Conservation (phyloP, 352 stramenopile genomes). For the Phytophthora vignae region DNA sequence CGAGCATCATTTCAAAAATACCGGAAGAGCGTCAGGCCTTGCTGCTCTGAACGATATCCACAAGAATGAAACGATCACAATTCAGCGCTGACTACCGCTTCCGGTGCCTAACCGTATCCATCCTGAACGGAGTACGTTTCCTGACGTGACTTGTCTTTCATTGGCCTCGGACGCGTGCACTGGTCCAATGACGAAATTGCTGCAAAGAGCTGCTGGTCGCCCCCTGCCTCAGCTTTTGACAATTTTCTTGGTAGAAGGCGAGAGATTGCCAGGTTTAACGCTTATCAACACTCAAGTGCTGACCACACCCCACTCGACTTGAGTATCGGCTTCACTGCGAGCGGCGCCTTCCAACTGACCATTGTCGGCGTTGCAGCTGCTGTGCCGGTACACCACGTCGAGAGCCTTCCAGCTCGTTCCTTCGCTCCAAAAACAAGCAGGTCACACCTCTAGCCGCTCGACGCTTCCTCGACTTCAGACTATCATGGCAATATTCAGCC, state of each 20-base stretch:
- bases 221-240: background rate
- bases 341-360: background rate
- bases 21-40: background rate
- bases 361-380: constrained; percentile 3
- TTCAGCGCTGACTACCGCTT: background rate
- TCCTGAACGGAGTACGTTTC: background rate
- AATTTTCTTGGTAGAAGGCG: background rate
- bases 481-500: too few species aligned
- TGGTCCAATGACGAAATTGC: background rate
- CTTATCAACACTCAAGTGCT: background rate
- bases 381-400: constrained; percentile 2
- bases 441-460: background rate
- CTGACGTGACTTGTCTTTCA: background rate
- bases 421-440: background rate
- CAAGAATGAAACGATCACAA: background rate
- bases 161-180: background rate
- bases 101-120: constrained; percentile 2
- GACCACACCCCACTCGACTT: background rate
- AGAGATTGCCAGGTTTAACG: background rate
- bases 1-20: background rate
- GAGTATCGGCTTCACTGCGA: background rate
- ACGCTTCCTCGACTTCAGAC: too few species aligned
- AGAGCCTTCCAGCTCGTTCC: background rate
- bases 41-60: background rate
- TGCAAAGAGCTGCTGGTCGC: background rate